Percentiles rank a stretch among this genome's conserved stretches.
These are phyloP conservation scores for Daldinia childiae DNA, from an alignment of 495 filamentous ascomycete species.

Conservation along the genomic window DNA sequence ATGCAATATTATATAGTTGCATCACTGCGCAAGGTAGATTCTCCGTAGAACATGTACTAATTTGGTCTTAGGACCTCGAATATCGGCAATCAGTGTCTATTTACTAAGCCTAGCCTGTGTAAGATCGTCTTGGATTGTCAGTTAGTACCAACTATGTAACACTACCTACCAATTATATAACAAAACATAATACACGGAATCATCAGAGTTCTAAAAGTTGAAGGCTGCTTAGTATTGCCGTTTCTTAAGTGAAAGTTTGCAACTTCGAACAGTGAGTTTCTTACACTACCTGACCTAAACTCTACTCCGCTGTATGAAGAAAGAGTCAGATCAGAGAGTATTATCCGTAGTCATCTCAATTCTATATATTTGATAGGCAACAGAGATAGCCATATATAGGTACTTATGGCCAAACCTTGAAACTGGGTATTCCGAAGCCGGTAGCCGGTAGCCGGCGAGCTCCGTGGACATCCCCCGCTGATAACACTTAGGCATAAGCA, in stretches of 20 bases:
- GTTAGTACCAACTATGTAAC: background rate
- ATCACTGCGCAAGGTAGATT: background rate
- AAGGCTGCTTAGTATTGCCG: background rate
- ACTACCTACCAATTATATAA: background rate
- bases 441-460: constrained; percentile 20
- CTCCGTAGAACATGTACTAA: constrained; percentile 8
- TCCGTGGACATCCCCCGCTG: constrained; percentile 24
- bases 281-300: background rate
- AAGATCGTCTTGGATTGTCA: constrained; percentile 2
- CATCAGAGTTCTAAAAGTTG: background rate
- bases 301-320: background rate
- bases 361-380: background rate
- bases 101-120: background rate
- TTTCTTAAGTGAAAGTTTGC: background rate
- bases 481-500: background rate
- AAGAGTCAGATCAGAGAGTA: no score
- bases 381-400: background rate
- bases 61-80: constrained; percentile 4
- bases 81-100: background rate
- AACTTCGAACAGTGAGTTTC: background rate
- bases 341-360: background rate
- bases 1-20: background rate
- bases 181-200: background rate
- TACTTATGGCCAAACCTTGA: background rate
- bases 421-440: background rate